Base-by-base conservation (phyloP, 2,329 filamentous ascomycete species). In the Aaosphaeria pasadenensis region DNA sequence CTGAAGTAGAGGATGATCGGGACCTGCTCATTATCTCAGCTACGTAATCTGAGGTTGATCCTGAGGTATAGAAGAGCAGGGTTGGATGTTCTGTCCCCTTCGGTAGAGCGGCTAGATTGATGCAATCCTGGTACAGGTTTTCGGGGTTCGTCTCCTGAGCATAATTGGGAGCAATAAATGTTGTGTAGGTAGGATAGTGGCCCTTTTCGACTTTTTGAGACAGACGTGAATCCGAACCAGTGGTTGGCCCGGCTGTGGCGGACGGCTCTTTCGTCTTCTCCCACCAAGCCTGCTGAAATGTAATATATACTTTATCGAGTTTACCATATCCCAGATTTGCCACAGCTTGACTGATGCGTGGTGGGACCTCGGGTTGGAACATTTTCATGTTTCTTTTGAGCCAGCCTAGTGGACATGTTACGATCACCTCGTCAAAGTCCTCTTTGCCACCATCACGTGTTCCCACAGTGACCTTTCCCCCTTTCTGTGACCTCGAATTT, bases 271-370 rank as follows among this genome's bases (percentile, higher is more conserved):
- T n/a, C 6, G 4, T 17, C 17, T 24, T 24, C 7, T 80, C 70
- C 89, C 89, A 94, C 63, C 89, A 94, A 0, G 88, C 82, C 7
- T 69, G 72, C 0, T 85, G 82, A 56, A 94, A 94, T 32, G 78
- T 85, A 44, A 66, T 59, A 46, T 64, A 66, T 36, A 62, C 48
- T 71, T 87, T 87, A 62, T 88, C 85, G 1, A 88, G 76, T 41
- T 77, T 82, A 2, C 85, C 85, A 51, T 86, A 88, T 42, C 82
- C 76, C 42, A 88, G 80, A 42, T 74, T 76, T 13, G 72, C 63
- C 48, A 88, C 84, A 4, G 84, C 82, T 36, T 76, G 70, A 7
- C 71, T 64, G 28, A 87, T 61, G 7, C 77, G 17, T 7, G 44
- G 17, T 6, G 84, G 81, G 2, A 88, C 71, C 5, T 75, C 64